Base-by-base conservation (phyloP, 805 yeast genomes). In the Kuraishia piskuri region DNA sequence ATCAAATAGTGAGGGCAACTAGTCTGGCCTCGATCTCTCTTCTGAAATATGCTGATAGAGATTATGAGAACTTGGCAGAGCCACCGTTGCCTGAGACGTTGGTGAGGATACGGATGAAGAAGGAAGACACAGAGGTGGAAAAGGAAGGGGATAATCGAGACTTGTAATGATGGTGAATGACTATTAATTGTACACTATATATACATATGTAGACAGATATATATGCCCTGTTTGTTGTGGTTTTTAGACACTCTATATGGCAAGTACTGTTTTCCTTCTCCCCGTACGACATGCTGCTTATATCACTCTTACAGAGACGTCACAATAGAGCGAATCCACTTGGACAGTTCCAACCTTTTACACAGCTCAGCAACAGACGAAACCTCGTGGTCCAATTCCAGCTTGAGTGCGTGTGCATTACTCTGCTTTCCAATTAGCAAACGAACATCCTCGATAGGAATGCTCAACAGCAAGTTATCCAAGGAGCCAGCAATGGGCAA, bases 81-180 rank as follows among this genome's bases (percentile, higher is more conserved):
- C 72, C 68, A 2, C 85, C 88, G 1, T 66, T 81, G 48, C 89
- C 91, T 0, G 91, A 84, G 60, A 72, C 86, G 0, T 67, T 86
- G 57, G 85, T 86, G 2, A 70, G 91, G 50, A 73, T 86, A 31
- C 73, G 76, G 49, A 63, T 82, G 17, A 74, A 75, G 47, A 71
- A 75, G n/a, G 77, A 74, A 59, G 47, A 19, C 4, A 21, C 22
- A 21, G 47, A 22, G 22, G 22, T 12, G 47, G 14, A 45, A 12
- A 31, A 12, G 40, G 17, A n/a, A 3, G 17, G 40, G 17, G 40
- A 31, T 6, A n/a, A 31, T 31, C 17, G 14, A 31, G 4, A 31
- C 4, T 31, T 31, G n/a, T 10, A 25, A 31, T 31, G 4, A 31
- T 14, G 14, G 14, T 31, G n/a, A 31, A 31, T 12, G 14, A 3